Conservation (phyloP, 2,329 filamentous ascomycete species). For the Talaromyces sp. region DNA sequence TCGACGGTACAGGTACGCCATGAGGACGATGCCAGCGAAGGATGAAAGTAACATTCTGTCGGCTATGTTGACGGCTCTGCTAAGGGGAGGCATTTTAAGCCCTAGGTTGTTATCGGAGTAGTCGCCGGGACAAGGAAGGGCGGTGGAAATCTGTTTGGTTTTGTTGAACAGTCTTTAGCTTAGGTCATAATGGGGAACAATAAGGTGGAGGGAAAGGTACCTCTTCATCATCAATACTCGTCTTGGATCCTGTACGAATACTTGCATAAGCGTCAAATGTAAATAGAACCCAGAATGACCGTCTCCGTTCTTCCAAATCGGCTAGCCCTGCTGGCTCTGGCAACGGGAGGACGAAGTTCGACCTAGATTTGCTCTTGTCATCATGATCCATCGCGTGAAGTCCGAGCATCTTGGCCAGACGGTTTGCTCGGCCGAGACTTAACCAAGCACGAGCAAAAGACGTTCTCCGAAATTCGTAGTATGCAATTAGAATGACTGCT, state of each 20-base stretch:
- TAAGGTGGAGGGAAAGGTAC: not conserved
- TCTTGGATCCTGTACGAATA: not conserved
- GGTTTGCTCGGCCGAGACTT: not conserved
- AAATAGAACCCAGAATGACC: not conserved
- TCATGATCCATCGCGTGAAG: constrained; percentile 2
- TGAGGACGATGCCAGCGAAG: constrained; percentile 3
- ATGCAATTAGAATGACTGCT: not conserved
- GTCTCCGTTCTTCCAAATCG: constrained; percentile 1
- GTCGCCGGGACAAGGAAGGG: not conserved
- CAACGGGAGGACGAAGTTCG: not conserved
- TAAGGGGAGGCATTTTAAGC: not conserved
- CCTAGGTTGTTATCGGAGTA: not conserved
- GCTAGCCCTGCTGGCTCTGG: not conserved
- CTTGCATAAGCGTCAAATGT: constrained; percentile 7
- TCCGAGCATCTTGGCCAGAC: not conserved
- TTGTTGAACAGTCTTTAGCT: not conserved
- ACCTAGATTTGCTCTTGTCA: not conserved
- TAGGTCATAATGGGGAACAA: not conserved
- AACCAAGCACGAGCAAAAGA: constrained; percentile 5
- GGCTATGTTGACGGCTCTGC: not conserved
- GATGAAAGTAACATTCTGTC: not conserved
- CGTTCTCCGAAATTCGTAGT: constrained; percentile 1
- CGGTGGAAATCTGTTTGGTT: not conserved
- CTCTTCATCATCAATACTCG: not conserved
- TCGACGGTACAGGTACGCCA: not conserved